These are phyloP conservation scores for Daucus carota DNA, from an alignment of 129 eudicot genomes.

Conservation along the genomic window DH1_v3.0 NC_030382.2:52871001-52871500, in stretches of 20 bases:
- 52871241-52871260: slow-evolving; percentile 10
- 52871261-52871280: slow-evolving; percentile 5
- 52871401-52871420: slow-evolving; percentile 11
- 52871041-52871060: slow-evolving; percentile 16
- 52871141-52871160: slow-evolving; percentile 3
- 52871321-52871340: slow-evolving; percentile 10
- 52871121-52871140: slow-evolving; percentile 8
- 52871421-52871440: slow-evolving; percentile 15
- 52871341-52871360: slow-evolving; percentile 15
- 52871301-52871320: slow-evolving; percentile 13
- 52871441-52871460: slow-evolving; percentile 18
- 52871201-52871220: slow-evolving; percentile 4
- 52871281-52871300: slow-evolving; percentile 12
- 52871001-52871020: slow-evolving; percentile 14
- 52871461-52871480: slow-evolving; percentile 14
- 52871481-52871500: slow-evolving; percentile 17
- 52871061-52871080: slow-evolving; percentile 13
- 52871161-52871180: not conserved
- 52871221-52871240: slow-evolving; percentile 10
- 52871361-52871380: slow-evolving; percentile 9
- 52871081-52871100: slow-evolving; percentile 9
- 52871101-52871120: slow-evolving; percentile 10
- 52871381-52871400: slow-evolving; percentile 16
- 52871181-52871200: slow-evolving; percentile 9
- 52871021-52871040: slow-evolving; percentile 16